Evolutionary conservation across 306 rosid genomes (phyloP).

Genomic region (Medicago arabica): DNA sequence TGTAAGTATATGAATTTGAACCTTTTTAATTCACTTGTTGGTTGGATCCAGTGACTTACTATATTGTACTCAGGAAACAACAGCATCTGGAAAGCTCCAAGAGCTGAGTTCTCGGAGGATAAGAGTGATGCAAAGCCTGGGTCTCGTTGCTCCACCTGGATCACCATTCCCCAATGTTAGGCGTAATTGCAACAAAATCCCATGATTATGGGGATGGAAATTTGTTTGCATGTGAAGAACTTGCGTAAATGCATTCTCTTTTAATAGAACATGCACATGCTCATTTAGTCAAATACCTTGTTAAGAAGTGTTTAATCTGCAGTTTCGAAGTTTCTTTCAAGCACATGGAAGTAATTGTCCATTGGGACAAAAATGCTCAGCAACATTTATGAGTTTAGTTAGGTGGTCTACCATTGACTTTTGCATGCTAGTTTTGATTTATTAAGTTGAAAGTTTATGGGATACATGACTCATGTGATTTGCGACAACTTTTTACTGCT

Average conservation of each 20-base stretch:
- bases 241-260: conserved; percentile 22
- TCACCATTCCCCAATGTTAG: conserved; percentile 54
- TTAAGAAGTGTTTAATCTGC: conserved; percentile 14
- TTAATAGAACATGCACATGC: conserved; percentile 2
- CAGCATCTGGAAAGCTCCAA: conserved; percentile 44
- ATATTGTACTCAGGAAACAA: conserved; percentile 46
- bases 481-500: not conserved
- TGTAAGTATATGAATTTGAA: conserved; percentile 38
- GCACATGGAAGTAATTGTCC: not conserved
- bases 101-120: conserved; percentile 63
- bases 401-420: conserved; percentile 1
- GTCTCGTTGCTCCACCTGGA: conserved; percentile 68
- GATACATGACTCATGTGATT: not conserved
- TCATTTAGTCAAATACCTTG: conserved; percentile 9
- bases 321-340: conserved; percentile 6
- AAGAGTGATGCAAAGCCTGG: conserved; percentile 72
- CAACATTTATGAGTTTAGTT: not conserved
- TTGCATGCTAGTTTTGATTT: conserved; percentile 6
- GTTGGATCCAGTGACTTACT: conserved; percentile 10
- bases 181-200: conserved; percentile 16
- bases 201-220: conserved; percentile 22
- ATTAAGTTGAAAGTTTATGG: conserved; percentile 12
- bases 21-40: conserved; percentile 3
- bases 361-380: not conserved
- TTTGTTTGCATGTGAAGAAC: conserved; percentile 3